Conservation (phyloP, 257 asterid species). For the Nicotiana attenuata region DNA sequence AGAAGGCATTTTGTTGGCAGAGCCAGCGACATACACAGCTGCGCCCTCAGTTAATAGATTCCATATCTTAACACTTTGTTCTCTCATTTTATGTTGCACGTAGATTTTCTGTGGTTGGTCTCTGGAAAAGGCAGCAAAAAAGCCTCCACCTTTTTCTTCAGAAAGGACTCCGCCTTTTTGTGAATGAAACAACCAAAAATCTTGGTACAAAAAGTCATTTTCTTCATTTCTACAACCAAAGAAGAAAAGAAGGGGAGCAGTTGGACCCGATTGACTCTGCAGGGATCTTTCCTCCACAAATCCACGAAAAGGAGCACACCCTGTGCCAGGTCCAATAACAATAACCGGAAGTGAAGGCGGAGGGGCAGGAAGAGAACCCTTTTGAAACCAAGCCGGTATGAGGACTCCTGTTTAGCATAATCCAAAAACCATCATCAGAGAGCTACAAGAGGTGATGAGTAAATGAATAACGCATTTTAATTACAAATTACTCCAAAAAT, state of each 20-base stretch:
- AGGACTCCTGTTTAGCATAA: slow-evolving; percentile 45
- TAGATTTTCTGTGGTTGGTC: slow-evolving; percentile 75
- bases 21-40: slow-evolving; percentile 78
- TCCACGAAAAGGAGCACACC: slow-evolving; percentile 94
- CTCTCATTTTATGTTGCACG: slow-evolving; percentile 83
- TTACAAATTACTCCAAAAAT: background rate
- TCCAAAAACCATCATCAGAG: background rate
- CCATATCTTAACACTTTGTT: slow-evolving; percentile 64
- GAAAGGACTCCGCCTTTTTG: slow-evolving; percentile 64
- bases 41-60: slow-evolving; percentile 68
- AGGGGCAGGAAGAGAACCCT: slow-evolving; percentile 84
- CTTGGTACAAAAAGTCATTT: slow-evolving; percentile 67
- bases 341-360: slow-evolving; percentile 77
- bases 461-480: background rate
- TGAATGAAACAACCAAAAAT: slow-evolving; percentile 73
- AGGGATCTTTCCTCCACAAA: slow-evolving; percentile 81
- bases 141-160: slow-evolving; percentile 84
- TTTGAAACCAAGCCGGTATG: slow-evolving; percentile 73
- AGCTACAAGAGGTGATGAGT: background rate
- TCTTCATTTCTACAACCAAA: slow-evolving; percentile 82
- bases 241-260: slow-evolving; percentile 78
- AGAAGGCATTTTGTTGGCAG: slow-evolving; percentile 86
- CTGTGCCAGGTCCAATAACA: slow-evolving; percentile 97
- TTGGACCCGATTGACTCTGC: slow-evolving; percentile 48
- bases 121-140: slow-evolving; percentile 84